Conservation (phyloP, 2,329 filamentous ascomycete genomes). For the Fusarium virguliforme region DNA sequence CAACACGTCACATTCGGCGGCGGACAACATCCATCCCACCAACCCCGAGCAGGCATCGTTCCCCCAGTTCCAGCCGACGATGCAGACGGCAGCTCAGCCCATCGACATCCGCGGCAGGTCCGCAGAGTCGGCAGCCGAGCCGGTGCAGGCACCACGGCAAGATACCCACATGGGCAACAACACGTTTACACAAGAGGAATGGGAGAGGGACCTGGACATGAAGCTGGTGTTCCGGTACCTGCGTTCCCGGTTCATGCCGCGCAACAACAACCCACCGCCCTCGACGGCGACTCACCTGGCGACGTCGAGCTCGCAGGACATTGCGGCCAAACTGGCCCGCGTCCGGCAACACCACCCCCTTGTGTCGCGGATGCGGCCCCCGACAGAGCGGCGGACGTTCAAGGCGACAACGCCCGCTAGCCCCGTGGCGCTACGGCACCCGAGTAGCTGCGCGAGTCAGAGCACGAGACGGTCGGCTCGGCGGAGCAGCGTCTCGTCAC, state of each 20-base stretch:
- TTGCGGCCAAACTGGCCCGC: conserved; percentile 83
- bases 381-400: conserved; percentile 70
- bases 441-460: conserved; percentile 87
- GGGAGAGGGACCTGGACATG: conserved; percentile 93
- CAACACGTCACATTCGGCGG: conserved; percentile 53
- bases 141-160: conserved; percentile 41
- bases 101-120: conserved; percentile 57
- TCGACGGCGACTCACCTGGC: conserved; percentile 65
- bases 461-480: conserved; percentile 82
- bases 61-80: conserved; percentile 66
- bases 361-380: conserved; percentile 71
- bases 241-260: conserved; percentile 79
- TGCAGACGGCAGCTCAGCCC: conserved; percentile 57
- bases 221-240: conserved; percentile 93
- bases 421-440: conserved; percentile 65
- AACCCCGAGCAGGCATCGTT: conserved; percentile 45
- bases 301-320: conserved; percentile 72
- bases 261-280: conserved; percentile 60
- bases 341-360: conserved; percentile 93
- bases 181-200: conserved; percentile 81
- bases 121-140: conserved; percentile 42
- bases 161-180: conserved; percentile 50
- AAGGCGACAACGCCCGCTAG: conserved; percentile 68
- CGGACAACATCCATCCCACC: conserved; percentile 47
- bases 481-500: conserved; percentile 78